Base-by-base conservation (phyloP, 164 flowering plant genomes). In the Stephania japonica region DNA sequence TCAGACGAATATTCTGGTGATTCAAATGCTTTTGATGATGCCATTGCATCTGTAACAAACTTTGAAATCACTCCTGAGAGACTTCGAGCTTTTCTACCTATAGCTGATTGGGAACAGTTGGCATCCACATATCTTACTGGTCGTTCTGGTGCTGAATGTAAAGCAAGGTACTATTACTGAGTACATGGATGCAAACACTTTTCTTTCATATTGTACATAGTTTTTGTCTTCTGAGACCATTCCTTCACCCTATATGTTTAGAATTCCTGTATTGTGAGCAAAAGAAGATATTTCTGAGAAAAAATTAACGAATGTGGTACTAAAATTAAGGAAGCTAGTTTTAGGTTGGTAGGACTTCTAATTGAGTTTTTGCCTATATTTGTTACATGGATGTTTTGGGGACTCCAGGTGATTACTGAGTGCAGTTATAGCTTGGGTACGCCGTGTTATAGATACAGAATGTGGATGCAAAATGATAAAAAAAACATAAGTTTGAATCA, bases 71-170 rank as follows among this genome's bases (percentile, higher is more conserved):
- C 89, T 13, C 86, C 91, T 27, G 88, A 87, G 73, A 72, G 68
- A 62, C 76, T 89, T 71, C 81, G 88, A 68, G 77, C 81, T 43
- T 89, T 85, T 77, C 74, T 88, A 56, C 91, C 89, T 13, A 85
- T 86, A 77, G 85, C 91, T 65, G 80, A 91, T 64, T 93, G 98
- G 98, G 81, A 91, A 42, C 81, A 81, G 44, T 76, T 93, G 78
- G 93, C 94, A 43, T 86, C 90, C 71, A 80, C 73, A 78, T 84
- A 92, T 80, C 77, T 83, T 42, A 68, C 68, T 59, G 87, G 90
- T 41, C 94, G 84, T 24, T 81, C 91, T 76, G 98, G 93, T 80
- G 87, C 89, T 68, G 99, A 95, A 85, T 95, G 99, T 85, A 85
- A 87, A 84, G 81, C 90, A 75, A 91, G 91, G 99, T 95, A 85